A percentile compares a stretch with the other conserved stretches of the same genome.
These are phyloP conservation scores for Diplodia scrobiculata DNA, from an alignment of 2,329 filamentous ascomycete genomes.

Conservation along the genomic window DNA sequence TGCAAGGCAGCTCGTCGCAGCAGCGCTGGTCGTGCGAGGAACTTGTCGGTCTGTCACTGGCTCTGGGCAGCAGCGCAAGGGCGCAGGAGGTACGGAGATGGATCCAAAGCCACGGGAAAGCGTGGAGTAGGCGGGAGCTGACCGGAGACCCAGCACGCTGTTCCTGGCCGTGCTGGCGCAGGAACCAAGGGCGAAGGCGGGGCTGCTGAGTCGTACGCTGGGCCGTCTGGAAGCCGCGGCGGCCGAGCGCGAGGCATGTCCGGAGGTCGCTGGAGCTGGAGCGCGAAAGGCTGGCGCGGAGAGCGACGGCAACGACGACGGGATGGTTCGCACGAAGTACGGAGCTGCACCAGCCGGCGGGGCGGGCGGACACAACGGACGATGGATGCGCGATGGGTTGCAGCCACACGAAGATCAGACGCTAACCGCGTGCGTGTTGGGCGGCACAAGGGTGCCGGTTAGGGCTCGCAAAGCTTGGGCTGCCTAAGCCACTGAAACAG, in stretches of 20 bases:
- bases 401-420: not conserved
- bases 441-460: not conserved
- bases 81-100: conserved; percentile 2
- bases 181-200: conserved; percentile 20
- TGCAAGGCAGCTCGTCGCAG: conserved; percentile 13
- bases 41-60: conserved; percentile 14
- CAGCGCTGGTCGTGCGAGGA: conserved; percentile 8
- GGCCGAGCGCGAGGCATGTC: not conserved
- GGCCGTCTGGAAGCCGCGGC: not conserved
- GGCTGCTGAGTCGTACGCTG: conserved; percentile 12
- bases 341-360: not conserved
- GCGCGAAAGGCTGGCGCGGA: not conserved
- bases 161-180: conserved; percentile 5
- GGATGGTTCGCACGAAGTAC: not conserved
- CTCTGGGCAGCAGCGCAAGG: conserved; percentile 2
- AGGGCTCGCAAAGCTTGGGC: not conserved
- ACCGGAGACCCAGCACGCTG: conserved; percentile 6
- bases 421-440: not conserved
- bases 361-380: not conserved
- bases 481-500: conserved; percentile 14
- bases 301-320: not conserved
- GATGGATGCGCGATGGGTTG: conserved; percentile 6
- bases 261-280: not conserved
- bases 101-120: not conserved
- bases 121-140: conserved; percentile 8